Base-by-base conservation (phyloP, 164 flowering plant genomes). In the Aristolochia californica region DNA sequence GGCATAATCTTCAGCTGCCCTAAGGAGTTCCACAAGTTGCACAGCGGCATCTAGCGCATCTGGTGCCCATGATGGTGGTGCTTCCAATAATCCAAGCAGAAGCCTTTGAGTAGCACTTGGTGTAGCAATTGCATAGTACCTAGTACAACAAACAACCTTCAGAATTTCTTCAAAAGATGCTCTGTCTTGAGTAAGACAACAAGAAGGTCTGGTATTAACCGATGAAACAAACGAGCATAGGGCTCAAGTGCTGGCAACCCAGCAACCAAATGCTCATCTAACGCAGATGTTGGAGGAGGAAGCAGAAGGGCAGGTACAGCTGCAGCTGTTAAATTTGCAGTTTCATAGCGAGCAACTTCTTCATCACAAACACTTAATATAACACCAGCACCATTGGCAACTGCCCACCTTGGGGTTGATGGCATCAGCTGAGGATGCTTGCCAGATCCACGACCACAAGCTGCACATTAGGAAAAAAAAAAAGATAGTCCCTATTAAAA, bases 1-100 rank as follows among this genome's bases (percentile, higher is more conserved):
- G 67, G 91, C 90, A 64, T 91, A 88, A 64, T 91, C 98, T 72
- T 91, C 98, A 48, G 96, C 98, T 56, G 98, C 98, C 58, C 95
- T 77, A 60, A 91, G 93, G 52, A 91, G 96, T 66, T 91, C 98
- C 62, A 91, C 98, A 60, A 91, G 90, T 66, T 91, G 98, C 18
- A 91, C 98, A 62, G 95, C 98, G 61, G 98, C 98, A 82, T 91
- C 98, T 54, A 91, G 95, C 58, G 98, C 98, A 80, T 91, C 98
- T 30, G 98, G 96, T 67, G 98, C 98, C 98, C 98, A 91, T 38
- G 96, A 88, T 24, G 96, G 96, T 50, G 98, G 98, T 65, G 98
- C 98, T 84, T 91, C 98, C 23, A 91, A 75, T 70, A 91, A 91
- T 57, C 98, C 98, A 66, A 91, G 80, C 55, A 91, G 84, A 67